Base-by-base conservation (phyloP, 768 basidiomycete species). In the Pholiota microspora region DNA sequence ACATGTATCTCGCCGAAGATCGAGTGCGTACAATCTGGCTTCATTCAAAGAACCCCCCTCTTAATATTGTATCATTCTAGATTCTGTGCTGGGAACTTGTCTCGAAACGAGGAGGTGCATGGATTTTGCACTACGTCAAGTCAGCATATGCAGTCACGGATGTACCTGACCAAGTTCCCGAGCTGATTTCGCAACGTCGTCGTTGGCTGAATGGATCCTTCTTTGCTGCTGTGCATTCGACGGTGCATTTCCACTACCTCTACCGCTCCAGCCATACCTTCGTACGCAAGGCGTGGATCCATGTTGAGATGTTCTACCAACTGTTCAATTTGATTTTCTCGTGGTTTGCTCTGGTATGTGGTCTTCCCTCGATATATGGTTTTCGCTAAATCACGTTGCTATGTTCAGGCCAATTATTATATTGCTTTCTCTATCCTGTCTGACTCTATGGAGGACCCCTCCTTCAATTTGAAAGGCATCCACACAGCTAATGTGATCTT, bases 151-250 rank as follows among this genome's bases (percentile, higher is more conserved):
- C 88, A 2, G 81, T 92, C 18, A 95, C 93, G 1, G 94, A 98
- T 69, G 94, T 97, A 1, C 95, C 95, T 0, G 94, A 97, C 65
- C 86, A 92, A 64, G 85, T 96, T 15, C 92, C 96, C 0, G 96
- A 98, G 68, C 73, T 98, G 57, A 93, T 99, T 62, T 92, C 92
- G 0, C 96, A 98, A 67, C 88, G 96, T 48, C 82, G 96, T 32
- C 87, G 95, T 35, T 98, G 96, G 96, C 80, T 99, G 24, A 98
- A 98, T 69, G 94, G 96, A 12, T 95, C 93, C 3, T 98, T 99
- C 84, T 99, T 99, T 70, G 97, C 95, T 8, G 92, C 90, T 0
- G 85, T 98, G 13, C 94, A 98, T 73, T 86, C 88, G 54, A 89
- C 85, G 3, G 78, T 94, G 59, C 92, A 98, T 67, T 98, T 99